phyloP scores from a whole-genome alignment of 2,329 filamentous ascomycete species.

The Xenosphaeropsis pyriputrescens region DNA sequence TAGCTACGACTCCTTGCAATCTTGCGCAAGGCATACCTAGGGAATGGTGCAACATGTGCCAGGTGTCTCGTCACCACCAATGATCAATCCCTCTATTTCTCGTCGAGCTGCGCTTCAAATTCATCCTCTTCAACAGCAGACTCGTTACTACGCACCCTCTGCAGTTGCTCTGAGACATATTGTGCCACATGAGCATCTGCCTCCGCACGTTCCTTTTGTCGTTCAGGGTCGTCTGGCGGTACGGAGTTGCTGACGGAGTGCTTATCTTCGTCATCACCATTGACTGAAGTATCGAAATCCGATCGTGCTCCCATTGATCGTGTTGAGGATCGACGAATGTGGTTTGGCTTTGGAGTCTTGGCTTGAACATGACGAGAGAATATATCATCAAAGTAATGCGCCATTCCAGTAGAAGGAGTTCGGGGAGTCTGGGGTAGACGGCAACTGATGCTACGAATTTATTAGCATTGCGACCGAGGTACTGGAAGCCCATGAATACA shows the following conservation, averaged over 20 bases:
- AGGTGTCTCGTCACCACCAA: neutral
- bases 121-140: constrained; percentile 30
- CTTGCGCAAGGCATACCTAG: too few species aligned
- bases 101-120: constrained; percentile 42
- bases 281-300: constrained; percentile 48
- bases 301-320: constrained; percentile 75
- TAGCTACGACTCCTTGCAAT: too few species aligned
- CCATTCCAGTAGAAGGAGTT: constrained; percentile 68
- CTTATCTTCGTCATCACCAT: constrained; percentile 30
- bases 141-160: constrained; percentile 46
- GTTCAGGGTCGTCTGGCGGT: constrained; percentile 35
- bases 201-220: constrained; percentile 31
- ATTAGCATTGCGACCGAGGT: constrained; percentile 25
- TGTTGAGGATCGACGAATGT: constrained; percentile 62
- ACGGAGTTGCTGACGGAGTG: constrained; percentile 23
- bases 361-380: constrained; percentile 42
- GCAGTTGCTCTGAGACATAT: constrained; percentile 72
- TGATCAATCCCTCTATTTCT: neutral
- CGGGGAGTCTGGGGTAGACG: constrained; percentile 87
- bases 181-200: constrained; percentile 60
- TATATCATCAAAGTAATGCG: constrained; percentile 92
- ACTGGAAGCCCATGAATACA: constrained; percentile 17
- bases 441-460: constrained; percentile 54
- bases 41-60: too few species aligned
- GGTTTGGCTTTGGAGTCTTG: constrained; percentile 28